Percentiles rank a stretch among this genome's conserved stretches.
Conservation (phyloP, 768 basidiomycete genomes). For the Rhodotorula paludigena region DNA sequence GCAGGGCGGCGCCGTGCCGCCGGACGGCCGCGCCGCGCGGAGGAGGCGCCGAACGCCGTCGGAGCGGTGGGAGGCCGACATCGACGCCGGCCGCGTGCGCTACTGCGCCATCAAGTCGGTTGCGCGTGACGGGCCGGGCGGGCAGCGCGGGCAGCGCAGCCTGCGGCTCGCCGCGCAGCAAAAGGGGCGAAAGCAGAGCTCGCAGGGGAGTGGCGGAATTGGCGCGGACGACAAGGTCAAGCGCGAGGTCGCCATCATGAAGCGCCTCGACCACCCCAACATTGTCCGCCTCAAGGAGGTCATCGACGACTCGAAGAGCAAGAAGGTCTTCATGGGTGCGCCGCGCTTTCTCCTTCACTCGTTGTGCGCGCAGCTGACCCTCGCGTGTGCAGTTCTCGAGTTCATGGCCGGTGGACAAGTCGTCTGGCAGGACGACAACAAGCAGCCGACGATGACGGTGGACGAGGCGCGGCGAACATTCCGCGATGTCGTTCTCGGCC, state of each 20-base stretch:
- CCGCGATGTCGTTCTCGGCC: slow-evolving; percentile 85
- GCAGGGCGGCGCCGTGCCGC: background rate
- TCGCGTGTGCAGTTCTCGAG: slow-evolving; percentile 69
- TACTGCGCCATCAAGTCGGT: slow-evolving; percentile 51
- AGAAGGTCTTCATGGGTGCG: slow-evolving; percentile 91
- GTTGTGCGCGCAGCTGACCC: background rate
- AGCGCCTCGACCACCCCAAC: slow-evolving; percentile 56
- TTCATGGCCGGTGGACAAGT: slow-evolving; percentile 93
- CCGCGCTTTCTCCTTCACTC: slow-evolving; percentile 33
- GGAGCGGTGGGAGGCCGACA: slow-evolving; percentile 36
- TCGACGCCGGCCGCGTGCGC: slow-evolving; percentile 19
- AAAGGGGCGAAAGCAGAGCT: slow-evolving; percentile 26
- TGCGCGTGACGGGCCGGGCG: slow-evolving; percentile 43
- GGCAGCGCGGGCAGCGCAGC: slow-evolving; percentile 8
- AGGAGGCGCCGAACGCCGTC: slow-evolving; percentile 10
- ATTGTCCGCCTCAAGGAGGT: slow-evolving; percentile 70
- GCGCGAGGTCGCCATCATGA: slow-evolving; percentile 76
- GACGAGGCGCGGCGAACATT: slow-evolving; percentile 80
- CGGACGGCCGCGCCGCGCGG: background rate
- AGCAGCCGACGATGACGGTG: slow-evolving; percentile 71
- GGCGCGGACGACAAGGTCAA: slow-evolving; percentile 43
- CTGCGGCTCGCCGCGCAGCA: slow-evolving; percentile 24
- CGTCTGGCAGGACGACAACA: slow-evolving; percentile 62
- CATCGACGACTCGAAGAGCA: slow-evolving; percentile 81
- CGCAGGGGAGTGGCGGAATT: slow-evolving; percentile 32